phyloP scores from a whole-genome alignment of 2,329 filamentous ascomycete species.

The Colletotrichum plurivorum region DNA sequence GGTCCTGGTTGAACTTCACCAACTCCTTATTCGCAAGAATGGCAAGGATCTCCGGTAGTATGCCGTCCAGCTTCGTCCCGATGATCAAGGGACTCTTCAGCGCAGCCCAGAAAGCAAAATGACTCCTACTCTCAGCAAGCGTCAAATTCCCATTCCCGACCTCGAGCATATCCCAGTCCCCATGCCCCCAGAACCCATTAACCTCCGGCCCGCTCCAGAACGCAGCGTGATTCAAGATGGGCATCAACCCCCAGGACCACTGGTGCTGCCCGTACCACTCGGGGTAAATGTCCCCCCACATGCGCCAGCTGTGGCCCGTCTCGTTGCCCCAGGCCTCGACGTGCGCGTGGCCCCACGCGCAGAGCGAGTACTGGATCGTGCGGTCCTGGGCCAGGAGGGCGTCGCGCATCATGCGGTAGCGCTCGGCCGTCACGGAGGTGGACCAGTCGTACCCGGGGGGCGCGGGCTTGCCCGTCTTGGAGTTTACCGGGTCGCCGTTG shows the following conservation, averaged over 20 bases:
- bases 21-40: conserved; percentile 59
- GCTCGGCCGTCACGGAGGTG: conserved; percentile 59
- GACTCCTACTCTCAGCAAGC: conserved; percentile 59
- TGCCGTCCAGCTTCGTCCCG: conserved; percentile 56
- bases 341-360: conserved; percentile 66
- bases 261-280: conserved; percentile 50
- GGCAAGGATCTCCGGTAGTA: conserved; percentile 52
- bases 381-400: conserved; percentile 60
- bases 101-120: conserved; percentile 66
- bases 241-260: conserved; percentile 46
- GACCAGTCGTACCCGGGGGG: conserved; percentile 65
- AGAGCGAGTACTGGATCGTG: conserved; percentile 66
- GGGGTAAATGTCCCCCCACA: conserved; percentile 58
- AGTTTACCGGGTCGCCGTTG: conserved; percentile 45
- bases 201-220: conserved; percentile 55
- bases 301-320: conserved; percentile 63
- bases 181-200: conserved; percentile 63
- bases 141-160: conserved; percentile 65
- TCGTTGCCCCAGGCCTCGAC: conserved; percentile 65
- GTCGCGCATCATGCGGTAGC: conserved; percentile 67
- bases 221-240: conserved; percentile 64
- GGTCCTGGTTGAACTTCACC: conserved; percentile 62
- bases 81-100: conserved; percentile 67
- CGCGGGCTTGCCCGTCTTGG: conserved; percentile 53
- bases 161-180: conserved; percentile 66